Percentiles rank a stretch among this genome's conserved stretches.
Conservation (phyloP, 1,284 basidiomycete species). For the Tylopilus microsporus region DNA sequence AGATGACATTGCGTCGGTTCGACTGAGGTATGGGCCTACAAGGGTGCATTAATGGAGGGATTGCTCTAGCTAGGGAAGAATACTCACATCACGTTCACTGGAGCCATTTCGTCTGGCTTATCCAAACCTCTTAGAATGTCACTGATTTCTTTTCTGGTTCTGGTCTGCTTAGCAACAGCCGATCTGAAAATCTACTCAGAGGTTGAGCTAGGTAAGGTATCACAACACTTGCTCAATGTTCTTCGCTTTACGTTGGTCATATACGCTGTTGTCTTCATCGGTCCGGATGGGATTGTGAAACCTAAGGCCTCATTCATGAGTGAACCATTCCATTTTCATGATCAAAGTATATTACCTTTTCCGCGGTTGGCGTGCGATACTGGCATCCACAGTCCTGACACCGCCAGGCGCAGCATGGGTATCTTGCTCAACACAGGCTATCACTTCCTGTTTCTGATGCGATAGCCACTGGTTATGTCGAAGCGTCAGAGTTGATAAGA, state of each 20-base stretch:
- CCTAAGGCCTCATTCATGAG: background rate
- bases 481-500: background rate
- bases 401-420: background rate
- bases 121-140: background rate
- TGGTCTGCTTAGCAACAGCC: background rate
- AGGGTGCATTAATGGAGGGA: background rate
- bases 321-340: background rate
- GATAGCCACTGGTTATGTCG: background rate
- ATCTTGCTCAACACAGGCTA: background rate
- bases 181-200: background rate
- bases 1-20: constrained; percentile 13
- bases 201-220: background rate
- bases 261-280: background rate
- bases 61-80: background rate
- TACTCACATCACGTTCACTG: background rate
- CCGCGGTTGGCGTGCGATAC: too few relatives aligned
- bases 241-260: background rate
- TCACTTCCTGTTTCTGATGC: background rate
- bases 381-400: background rate
- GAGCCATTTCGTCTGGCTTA: background rate
- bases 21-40: background rate
- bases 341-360: background rate
- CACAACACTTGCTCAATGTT: background rate
- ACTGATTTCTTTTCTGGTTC: background rate
- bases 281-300: background rate